phyloP scores from a whole-genome alignment of 1,284 basidiomycete species.

The Ustilago crameri region DNA sequence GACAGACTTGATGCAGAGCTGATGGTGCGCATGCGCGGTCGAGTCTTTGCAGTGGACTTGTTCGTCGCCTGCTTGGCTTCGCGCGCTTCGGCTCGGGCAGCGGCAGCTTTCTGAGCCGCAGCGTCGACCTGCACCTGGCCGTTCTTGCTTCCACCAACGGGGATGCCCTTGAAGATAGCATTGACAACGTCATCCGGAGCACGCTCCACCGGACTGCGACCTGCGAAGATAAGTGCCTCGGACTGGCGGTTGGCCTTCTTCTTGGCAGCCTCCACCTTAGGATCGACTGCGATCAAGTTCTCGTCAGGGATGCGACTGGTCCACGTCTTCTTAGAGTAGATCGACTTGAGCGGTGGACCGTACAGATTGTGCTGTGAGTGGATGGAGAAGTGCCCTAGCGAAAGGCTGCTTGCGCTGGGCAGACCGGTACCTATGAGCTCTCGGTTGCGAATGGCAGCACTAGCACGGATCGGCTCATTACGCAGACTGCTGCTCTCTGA shows the following conservation, averaged over 20 bases:
- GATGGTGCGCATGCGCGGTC: slow-evolving; percentile 19
- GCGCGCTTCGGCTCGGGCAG: slow-evolving; percentile 5
- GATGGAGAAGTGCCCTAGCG: slow-evolving; percentile 18
- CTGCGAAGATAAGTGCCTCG: slow-evolving; percentile 25
- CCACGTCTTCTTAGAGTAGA: slow-evolving; percentile 39
- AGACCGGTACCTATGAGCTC: slow-evolving; percentile 22
- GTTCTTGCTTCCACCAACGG: slow-evolving; percentile 35
- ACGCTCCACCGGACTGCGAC: slow-evolving; percentile 37
- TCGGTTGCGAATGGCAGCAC: slow-evolving; percentile 18
- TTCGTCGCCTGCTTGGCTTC: slow-evolving; percentile 8
- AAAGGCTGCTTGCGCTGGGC: slow-evolving; percentile 39
- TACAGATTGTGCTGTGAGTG: slow-evolving; percentile 28
- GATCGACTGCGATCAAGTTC: slow-evolving; percentile 33
- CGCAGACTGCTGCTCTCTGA: slow-evolving; percentile 37
- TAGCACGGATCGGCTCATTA: slow-evolving; percentile 26
- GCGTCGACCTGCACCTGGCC: slow-evolving; percentile 10
- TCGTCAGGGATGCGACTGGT: slow-evolving; percentile 35
- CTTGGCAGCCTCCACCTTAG: neutral
- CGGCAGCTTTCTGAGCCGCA: slow-evolving; percentile 8
- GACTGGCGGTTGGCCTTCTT: slow-evolving; percentile 11
- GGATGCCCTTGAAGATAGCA: slow-evolving; percentile 52
- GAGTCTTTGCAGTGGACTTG: slow-evolving; percentile 14
- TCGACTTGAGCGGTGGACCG: slow-evolving; percentile 33
- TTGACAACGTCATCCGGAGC: slow-evolving; percentile 52
- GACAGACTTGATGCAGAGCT: slow-evolving; percentile 30